Conservation (phyloP, 257 asterid species). For the Solanum pinnatisectum region DNA sequence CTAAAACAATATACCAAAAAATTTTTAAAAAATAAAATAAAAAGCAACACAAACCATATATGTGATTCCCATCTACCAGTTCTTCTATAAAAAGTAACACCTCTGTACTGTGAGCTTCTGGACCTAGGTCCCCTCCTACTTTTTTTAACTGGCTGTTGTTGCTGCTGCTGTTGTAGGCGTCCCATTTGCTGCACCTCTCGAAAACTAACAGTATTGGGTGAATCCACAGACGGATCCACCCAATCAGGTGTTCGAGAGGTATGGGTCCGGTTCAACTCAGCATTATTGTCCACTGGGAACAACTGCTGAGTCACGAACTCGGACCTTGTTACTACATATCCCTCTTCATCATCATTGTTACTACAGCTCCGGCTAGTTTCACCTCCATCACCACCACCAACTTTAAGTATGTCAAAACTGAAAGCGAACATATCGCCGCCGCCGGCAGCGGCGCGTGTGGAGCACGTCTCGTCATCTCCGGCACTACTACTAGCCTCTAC, state of each 20-base stretch:
- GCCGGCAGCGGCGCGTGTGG: conserved; percentile 24
- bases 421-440: conserved; percentile 14
- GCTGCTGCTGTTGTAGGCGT: conserved; percentile 3
- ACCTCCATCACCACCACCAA: not conserved
- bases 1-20: not conserved
- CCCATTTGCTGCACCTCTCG: not conserved
- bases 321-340: not conserved
- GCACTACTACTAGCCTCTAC: conserved; percentile 33
- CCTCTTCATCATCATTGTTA: not conserved
- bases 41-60: conserved; percentile 30
- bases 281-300: conserved; percentile 20
- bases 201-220: not conserved
- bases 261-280: not conserved
- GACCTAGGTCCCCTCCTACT: conserved; percentile 61
- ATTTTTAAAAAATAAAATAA: not conserved
- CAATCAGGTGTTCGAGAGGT: conserved; percentile 5
- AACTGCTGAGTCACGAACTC: conserved; percentile 48
- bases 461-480: conserved; percentile 47
- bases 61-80: conserved; percentile 79
- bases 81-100: conserved; percentile 59
- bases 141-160: conserved; percentile 30
- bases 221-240: not conserved
- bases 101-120: conserved; percentile 52
- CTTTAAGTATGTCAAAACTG: conserved; percentile 38
- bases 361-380: not conserved